Evolutionary conservation across 1,284 basidiomycete species (phyloP).

Genomic region (Tilletiopsis washingtonensis): DNA sequence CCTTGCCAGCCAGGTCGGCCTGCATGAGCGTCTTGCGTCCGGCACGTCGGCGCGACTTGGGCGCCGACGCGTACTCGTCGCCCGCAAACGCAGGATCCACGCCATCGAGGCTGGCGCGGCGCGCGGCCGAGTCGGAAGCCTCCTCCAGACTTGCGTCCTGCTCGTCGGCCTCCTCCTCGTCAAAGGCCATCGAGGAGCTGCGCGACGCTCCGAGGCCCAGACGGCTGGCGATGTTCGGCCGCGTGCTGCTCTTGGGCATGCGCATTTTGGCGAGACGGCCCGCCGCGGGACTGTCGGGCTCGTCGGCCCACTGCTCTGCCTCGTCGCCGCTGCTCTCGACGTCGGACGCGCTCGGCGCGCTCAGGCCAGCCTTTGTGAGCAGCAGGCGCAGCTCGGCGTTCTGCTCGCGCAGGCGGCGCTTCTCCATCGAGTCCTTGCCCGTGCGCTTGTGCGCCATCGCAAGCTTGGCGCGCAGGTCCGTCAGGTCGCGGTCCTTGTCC

Average conservation of each 20-base stretch:
- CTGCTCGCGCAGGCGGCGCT: slow-evolving; percentile 38
- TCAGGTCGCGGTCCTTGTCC: slow-evolving; percentile 24
- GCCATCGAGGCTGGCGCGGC: too few species aligned
- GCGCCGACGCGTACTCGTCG: too few species aligned
- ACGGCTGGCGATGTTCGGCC: slow-evolving; percentile 8
- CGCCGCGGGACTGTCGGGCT: neutral
- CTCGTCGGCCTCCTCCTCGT: slow-evolving; percentile 7
- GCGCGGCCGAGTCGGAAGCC: neutral
- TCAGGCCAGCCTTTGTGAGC: slow-evolving; percentile 29
- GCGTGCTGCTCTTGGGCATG: slow-evolving; percentile 11
- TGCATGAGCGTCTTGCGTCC: too few species aligned
- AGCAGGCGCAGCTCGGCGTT: slow-evolving; percentile 28
- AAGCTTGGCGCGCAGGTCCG: slow-evolving; percentile 38
- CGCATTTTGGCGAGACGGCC: neutral
- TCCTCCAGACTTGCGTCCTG: slow-evolving; percentile 15
- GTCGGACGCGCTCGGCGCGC: slow-evolving; percentile 23
- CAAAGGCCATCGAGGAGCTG: neutral
- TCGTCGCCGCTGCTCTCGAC: slow-evolving; percentile 32
- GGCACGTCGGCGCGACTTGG: slow-evolving; percentile 9
- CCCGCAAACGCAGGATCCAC: too few species aligned
- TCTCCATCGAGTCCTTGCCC: slow-evolving; percentile 36
- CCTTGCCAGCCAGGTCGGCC: neutral
- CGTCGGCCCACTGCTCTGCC: slow-evolving; percentile 12
- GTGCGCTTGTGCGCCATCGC: slow-evolving; percentile 37
- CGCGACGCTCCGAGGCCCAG: slow-evolving; percentile 1